phyloP scores from a whole-genome alignment of 495 filamentous ascomycete species.

The Lepraria neglecta region DNA sequence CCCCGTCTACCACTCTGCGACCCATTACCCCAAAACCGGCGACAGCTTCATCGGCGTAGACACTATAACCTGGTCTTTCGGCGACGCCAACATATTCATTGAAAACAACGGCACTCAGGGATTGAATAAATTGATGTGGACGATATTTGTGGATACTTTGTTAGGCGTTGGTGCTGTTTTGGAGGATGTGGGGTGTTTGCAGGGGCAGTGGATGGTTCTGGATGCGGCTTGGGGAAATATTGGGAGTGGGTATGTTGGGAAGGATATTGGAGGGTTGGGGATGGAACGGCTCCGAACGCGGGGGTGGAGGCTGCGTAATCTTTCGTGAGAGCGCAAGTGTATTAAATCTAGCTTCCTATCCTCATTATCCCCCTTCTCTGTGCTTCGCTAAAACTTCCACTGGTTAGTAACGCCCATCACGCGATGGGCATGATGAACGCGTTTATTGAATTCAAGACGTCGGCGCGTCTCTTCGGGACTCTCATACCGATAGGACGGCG shows the following conservation, averaged over 20 bases:
- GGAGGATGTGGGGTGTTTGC: not conserved
- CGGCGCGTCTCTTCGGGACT: not conserved
- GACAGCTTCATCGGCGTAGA: not conserved
- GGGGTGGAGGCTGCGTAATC: not conserved
- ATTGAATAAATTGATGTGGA: not conserved
- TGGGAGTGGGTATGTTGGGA: constrained; percentile 8
- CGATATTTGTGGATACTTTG: constrained; percentile 8
- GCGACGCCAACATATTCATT: not conserved
- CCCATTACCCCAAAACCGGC: not conserved
- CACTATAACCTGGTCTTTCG: not conserved
- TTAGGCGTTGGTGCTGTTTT: constrained; percentile 8
- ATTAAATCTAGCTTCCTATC: too few species aligned
- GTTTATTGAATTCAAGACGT: not conserved
- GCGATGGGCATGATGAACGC: not conserved
- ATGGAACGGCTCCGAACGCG: not conserved
- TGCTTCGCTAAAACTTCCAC: not conserved
- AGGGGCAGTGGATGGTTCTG: constrained; percentile 1
- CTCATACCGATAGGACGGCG: not conserved
- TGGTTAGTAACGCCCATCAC: not conserved
- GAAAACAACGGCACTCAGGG: constrained; percentile 6
- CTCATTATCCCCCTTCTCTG: too few species aligned
- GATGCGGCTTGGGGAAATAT: not conserved
- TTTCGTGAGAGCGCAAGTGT: too few species aligned
- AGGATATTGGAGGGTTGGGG: not conserved
- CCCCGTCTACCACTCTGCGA: not conserved